Evolutionary conservation across 331 rosid species (phyloP).

Genomic region (Cydonia oblonga): DNA sequence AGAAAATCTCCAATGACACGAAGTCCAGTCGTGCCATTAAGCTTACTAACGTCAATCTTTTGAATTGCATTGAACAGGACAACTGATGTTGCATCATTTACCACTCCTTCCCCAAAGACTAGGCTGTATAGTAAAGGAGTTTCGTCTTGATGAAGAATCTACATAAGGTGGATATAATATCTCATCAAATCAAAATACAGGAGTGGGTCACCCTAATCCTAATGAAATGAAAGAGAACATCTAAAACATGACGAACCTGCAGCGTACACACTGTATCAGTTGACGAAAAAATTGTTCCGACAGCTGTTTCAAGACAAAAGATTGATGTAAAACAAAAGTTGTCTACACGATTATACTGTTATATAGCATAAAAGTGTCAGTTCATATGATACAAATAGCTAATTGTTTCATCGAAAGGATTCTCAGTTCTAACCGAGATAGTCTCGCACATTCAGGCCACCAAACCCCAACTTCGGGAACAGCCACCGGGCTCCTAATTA

Average conservation of each 20-base stretch:
- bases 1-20: conserved; percentile 52
- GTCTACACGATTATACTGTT: not conserved
- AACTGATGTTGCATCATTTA: conserved; percentile 62
- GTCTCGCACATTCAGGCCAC: conserved; percentile 42
- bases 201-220: not conserved
- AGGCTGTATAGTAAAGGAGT: conserved; percentile 84
- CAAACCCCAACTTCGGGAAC: conserved; percentile 55
- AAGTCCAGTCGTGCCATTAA: conserved; percentile 15
- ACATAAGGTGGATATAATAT: conserved; percentile 8
- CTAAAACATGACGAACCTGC: conserved; percentile 54
- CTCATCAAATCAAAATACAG: not conserved
- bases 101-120: conserved; percentile 40
- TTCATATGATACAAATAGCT: not conserved
- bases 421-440: conserved; percentile 48
- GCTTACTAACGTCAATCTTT: conserved; percentile 49
- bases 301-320: conserved; percentile 36
- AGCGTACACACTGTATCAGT: conserved; percentile 90
- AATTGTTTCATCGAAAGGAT: not conserved
- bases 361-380: not conserved
- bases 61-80: conserved; percentile 86
- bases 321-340: not conserved
- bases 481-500: conserved; percentile 74
- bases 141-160: conserved; percentile 85
- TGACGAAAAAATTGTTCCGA: conserved; percentile 82
- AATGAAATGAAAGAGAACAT: conserved; percentile 13